These are phyloP conservation scores for Candida pseudoviswanathii DNA, from an alignment of 1,139 yeast species.

Conservation along the genomic window DNA sequence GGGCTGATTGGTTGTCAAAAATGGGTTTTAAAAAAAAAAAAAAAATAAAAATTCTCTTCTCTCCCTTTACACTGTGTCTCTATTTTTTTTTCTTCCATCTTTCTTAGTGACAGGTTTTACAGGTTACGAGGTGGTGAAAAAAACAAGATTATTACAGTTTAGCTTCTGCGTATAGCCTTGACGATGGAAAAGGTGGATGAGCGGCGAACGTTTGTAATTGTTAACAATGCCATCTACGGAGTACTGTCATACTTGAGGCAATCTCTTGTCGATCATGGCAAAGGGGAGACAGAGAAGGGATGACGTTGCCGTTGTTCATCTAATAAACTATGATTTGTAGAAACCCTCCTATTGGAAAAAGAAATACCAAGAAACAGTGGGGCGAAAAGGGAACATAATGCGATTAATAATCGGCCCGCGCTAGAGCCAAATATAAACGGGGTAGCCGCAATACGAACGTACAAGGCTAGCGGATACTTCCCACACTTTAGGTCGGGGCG, in stretches of 20 bases:
- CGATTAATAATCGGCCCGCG: too few relatives aligned
- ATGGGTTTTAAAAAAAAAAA: background rate
- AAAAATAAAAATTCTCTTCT: constrained; percentile 2
- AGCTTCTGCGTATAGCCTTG: background rate
- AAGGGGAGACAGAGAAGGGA: too few relatives aligned
- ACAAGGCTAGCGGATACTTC: too few relatives aligned
- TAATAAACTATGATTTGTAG: too few relatives aligned
- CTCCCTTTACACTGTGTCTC: background rate
- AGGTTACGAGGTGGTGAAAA: background rate
- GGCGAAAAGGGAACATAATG: background rate
- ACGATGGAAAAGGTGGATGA: background rate
- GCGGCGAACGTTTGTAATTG: background rate
- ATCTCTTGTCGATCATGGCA: too few relatives aligned
- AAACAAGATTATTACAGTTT: background rate
- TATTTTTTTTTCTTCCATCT: background rate
- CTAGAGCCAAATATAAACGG: too few relatives aligned
- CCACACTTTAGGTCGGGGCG: too few relatives aligned
- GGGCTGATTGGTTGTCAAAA: background rate
- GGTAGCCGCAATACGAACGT: too few relatives aligned
- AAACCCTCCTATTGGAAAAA: too few relatives aligned
- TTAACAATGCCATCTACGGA: background rate
- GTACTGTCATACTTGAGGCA: background rate
- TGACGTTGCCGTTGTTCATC: too few relatives aligned
- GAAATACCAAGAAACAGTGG: background rate
- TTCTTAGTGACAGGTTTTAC: background rate